Evolutionary conservation across 2,329 filamentous ascomycete genomes (phyloP), one percentile per base, ranked within the genome.

Genomic region (Fusarium sp.): DNA sequence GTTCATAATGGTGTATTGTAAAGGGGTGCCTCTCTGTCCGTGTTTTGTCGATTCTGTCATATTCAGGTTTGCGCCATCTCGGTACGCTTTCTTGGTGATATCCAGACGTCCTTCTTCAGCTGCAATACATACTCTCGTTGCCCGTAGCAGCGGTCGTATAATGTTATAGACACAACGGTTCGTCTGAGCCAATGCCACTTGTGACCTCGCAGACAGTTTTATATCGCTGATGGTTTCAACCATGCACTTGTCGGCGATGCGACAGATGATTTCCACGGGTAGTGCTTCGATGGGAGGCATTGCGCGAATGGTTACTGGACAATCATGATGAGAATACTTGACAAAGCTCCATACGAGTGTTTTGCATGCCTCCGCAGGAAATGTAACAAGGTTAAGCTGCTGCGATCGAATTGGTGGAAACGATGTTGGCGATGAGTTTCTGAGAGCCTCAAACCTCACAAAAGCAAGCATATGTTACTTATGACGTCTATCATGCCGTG

Each of bases 1-100:
- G 16, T 73, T 40, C 22, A 59, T 25, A 6, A 69, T 66, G 8
- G 61, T 44, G 24, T 63, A 61, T 16, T 67, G 53, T 4, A 73
- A 52, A 32, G 56, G 61, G 5, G 53, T 57, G 2, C 40, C 67
- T 13, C 30, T 42, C 18, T 54, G 34, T 13, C 27, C 29, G 16
- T n/a, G 7, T 11, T 30, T 51, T 13, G 37, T 67, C 4, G 25
- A n/a, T 32, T 64, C 58, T 20, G 48, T 57, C 9, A 45, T 18
- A 29, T 47, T 55, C 46, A 69, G 27, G 37, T 47, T 46, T 11
- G 51, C 56, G 29, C 61, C 56, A 10, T 69, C 18, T 27, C 47
- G 25, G 10, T 55, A 32, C 22, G 57, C 70, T 14, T 49, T 47
- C 44, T 59, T 62, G 12, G 67, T 46, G 20, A 54, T 58, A 34